Percentiles rank a stretch among this genome's conserved stretches.
phyloP scores from a whole-genome alignment of 768 basidiomycete genomes.

The Zangia roseola region DNA sequence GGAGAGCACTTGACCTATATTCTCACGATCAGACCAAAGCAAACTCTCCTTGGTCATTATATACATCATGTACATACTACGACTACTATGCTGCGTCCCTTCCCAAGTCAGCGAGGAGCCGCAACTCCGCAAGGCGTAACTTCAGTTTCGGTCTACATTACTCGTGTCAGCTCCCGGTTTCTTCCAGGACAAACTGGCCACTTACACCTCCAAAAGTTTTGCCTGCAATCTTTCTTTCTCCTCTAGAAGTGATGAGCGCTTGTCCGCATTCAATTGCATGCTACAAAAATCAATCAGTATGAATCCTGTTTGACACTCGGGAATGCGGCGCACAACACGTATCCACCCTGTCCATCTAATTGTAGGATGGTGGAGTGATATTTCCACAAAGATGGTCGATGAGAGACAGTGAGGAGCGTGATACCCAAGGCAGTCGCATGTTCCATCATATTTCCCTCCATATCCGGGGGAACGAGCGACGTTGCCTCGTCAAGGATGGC shows the following conservation, averaged over 20 bases:
- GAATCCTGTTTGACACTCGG: neutral
- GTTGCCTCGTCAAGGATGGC: slow-evolving; percentile 97
- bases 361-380: slow-evolving; percentile 88
- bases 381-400: slow-evolving; percentile 92
- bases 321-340: slow-evolving; percentile 74
- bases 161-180: neutral
- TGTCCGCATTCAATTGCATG: slow-evolving; percentile 87
- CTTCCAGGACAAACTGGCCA: slow-evolving; percentile 8
- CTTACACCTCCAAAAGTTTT: slow-evolving; percentile 85
- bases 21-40: slow-evolving; percentile 16
- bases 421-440: slow-evolving; percentile 84
- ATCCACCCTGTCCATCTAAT: slow-evolving; percentile 93
- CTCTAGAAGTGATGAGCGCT: slow-evolving; percentile 85
- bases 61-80: too few species aligned
- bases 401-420: slow-evolving; percentile 92
- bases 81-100: neutral
- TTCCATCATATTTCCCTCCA: slow-evolving; percentile 95
- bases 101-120: slow-evolving; percentile 34
- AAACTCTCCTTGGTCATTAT: too few species aligned
- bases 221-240: slow-evolving; percentile 90
- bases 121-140: slow-evolving; percentile 68
- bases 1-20: neutral
- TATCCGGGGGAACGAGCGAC: slow-evolving; percentile 86
- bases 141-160: slow-evolving; percentile 72
- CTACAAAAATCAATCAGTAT: slow-evolving; percentile 37